Evolutionary conservation across 495 filamentous ascomycete species (phyloP).

Genomic region (Penicillium goetzii): DNA sequence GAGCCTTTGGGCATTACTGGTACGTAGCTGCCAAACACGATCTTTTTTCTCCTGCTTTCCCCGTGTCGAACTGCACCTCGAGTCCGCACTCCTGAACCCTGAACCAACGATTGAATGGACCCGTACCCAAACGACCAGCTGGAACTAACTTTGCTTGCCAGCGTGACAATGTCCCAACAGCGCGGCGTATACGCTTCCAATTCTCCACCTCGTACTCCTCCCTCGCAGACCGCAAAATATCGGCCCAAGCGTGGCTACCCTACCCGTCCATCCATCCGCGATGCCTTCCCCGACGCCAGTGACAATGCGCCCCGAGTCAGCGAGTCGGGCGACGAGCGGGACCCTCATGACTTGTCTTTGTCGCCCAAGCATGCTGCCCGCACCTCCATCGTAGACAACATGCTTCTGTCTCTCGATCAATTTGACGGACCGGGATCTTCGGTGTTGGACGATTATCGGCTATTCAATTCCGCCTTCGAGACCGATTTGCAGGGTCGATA

Average conservation of each 20-base stretch:
- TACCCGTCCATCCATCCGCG: slow-evolving; percentile 45
- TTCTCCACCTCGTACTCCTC: slow-evolving; percentile 54
- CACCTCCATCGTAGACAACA: slow-evolving; percentile 88
- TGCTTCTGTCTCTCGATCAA: slow-evolving; percentile 87
- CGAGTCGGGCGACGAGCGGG: slow-evolving; percentile 57
- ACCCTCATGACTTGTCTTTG: slow-evolving; percentile 88
- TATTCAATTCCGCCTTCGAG: slow-evolving; percentile 48
- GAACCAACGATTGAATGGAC: slow-evolving; percentile 1
- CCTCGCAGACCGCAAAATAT: slow-evolving; percentile 39
- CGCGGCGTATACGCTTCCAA: slow-evolving; percentile 28
- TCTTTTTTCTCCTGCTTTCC: background rate
- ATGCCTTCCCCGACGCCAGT: slow-evolving; percentile 56
- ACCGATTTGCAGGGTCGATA: slow-evolving; percentile 44
- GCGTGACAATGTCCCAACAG: slow-evolving; percentile 41
- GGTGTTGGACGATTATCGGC: slow-evolving; percentile 45
- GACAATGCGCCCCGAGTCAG: slow-evolving; percentile 47
- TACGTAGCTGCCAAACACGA: slow-evolving; percentile 17
- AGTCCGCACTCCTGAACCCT: slow-evolving; percentile 10
- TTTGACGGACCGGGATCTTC: slow-evolving; percentile 59
- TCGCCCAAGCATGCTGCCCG: slow-evolving; percentile 73
- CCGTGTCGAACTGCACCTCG: background rate
- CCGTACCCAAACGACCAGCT: background rate
- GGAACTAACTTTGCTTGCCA: slow-evolving; percentile 22
- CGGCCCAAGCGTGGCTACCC: slow-evolving; percentile 39
- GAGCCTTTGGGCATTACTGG: slow-evolving; percentile 24